Evolutionary conservation across 2,329 filamentous ascomycete genomes (phyloP).

Genomic region (Nigrospora osmanthi): DNA sequence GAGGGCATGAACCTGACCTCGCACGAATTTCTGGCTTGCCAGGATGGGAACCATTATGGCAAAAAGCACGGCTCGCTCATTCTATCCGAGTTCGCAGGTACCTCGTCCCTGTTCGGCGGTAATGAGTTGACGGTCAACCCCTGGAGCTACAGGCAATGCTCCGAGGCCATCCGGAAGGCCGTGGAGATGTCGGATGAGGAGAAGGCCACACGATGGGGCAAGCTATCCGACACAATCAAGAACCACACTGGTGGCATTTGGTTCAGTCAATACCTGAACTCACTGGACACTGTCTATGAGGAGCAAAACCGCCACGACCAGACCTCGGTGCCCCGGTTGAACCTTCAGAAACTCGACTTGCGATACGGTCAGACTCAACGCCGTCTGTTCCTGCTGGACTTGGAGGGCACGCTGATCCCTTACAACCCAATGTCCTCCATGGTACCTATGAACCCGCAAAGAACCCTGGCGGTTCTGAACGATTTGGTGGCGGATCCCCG

Average conservation of each 20-base stretch:
- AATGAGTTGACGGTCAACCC: slow-evolving; percentile 84
- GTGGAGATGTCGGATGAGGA: slow-evolving; percentile 73
- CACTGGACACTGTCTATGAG: slow-evolving; percentile 68
- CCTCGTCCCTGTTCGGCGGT: slow-evolving; percentile 74
- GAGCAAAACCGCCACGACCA: slow-evolving; percentile 81
- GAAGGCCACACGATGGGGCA: slow-evolving; percentile 66
- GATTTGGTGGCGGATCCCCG: slow-evolving; percentile 72
- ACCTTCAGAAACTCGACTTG: slow-evolving; percentile 53
- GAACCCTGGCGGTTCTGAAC: slow-evolving; percentile 74
- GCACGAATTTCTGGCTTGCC: slow-evolving; percentile 89
- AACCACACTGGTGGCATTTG: slow-evolving; percentile 80
- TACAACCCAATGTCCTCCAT: slow-evolving; percentile 81
- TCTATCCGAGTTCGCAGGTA: slow-evolving; percentile 91
- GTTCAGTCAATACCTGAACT: slow-evolving; percentile 67
- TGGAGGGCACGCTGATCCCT: slow-evolving; percentile 85
- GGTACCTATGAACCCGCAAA: slow-evolving; percentile 75
- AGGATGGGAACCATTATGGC: slow-evolving; percentile 66
- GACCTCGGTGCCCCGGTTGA: slow-evolving; percentile 78
- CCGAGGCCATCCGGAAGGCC: slow-evolving; percentile 75
- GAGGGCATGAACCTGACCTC: slow-evolving; percentile 97
- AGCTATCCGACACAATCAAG: slow-evolving; percentile 65
- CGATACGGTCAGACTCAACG: slow-evolving; percentile 59
- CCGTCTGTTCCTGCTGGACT: slow-evolving; percentile 84
- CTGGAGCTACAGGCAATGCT: slow-evolving; percentile 87
- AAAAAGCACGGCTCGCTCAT: slow-evolving; percentile 87